Evolutionary conservation across 495 filamentous ascomycete genomes (phyloP), one percentile per base, ranked within the genome.

Genomic region (Cudoniella acicularis): DNA sequence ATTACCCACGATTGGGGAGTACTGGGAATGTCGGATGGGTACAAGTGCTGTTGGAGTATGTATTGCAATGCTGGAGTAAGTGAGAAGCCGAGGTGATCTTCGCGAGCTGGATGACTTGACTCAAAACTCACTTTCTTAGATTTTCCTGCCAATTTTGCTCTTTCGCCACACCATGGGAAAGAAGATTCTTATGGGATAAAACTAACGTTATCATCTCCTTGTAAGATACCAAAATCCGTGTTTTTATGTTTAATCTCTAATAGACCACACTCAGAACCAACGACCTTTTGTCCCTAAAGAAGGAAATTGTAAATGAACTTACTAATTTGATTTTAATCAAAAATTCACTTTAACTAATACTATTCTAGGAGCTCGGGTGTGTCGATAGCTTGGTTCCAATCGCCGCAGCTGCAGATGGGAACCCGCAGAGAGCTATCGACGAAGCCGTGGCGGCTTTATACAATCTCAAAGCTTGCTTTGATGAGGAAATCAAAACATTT

Each of bases 251-350:
- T 13, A 36, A 6, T 13, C 6, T 6, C 30, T 36, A 36, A 36
- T 13, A 36, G n/a, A 18, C 42, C 10, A 11, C 18, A 24, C 13
- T 13, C 30, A 62, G 43, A 2, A 13, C 36, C 3, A 62, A 62
- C 22, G 54, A 62, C 13, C 42, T 62, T 8, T 10, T 62, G 2
- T 62, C 60, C 10, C 8, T 62, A n/a, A 62, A 52, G 48, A 62
- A 62, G 36, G 60, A 62, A 41, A 51, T 62, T n/a, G 53, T 56
- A 46, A 48, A 40, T 56, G 18, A 13, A 36, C 30, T 36, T 6
- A 36, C 30, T 13, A 36, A 23, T 40, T 24, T 27, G 13, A 3
- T 45, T 6, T 13, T 6, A 45, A 45, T 21, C 11, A 10, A 25
- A 10, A n/a, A n/a, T 16, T 18, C 20, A 20, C n/a, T n/a, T n/a